phyloP scores from a whole-genome alignment of 306 rosid species.

The Vigna nakashimae region DNA sequence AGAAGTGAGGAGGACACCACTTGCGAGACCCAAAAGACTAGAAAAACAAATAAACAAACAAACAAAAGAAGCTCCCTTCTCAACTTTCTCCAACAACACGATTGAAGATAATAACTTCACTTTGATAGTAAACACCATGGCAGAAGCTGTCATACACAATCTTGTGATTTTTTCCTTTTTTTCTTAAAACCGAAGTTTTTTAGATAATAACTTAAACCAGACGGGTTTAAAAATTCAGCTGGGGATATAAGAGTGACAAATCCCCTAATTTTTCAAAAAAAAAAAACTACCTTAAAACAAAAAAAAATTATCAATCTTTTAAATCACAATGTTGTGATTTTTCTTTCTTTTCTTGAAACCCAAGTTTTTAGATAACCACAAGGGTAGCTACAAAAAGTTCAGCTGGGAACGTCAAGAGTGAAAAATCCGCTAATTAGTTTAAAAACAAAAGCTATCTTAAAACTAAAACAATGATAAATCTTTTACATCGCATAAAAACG shows the following conservation, averaged over 20 bases:
- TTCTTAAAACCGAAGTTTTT: neutral
- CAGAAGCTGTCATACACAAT: neutral
- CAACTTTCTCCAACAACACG: neutral
- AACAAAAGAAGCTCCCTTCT: neutral
- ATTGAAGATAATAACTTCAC: neutral
- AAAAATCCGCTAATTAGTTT: neutral
- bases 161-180: neutral
- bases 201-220: neutral
- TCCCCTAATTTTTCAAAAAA: neutral
- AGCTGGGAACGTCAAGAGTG: neutral
- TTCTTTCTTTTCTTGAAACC: neutral
- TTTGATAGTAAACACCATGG: neutral
- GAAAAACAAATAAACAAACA: neutral
- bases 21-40: neutral
- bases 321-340: neutral
- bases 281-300: neutral
- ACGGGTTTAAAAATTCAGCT: neutral
- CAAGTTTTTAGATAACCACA: neutral
- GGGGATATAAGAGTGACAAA: neutral
- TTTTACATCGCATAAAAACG: neutral
- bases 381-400: neutral
- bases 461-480: slow-evolving; percentile 2
- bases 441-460: neutral
- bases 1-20: neutral
- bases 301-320: neutral